Evolutionary conservation across 257 asterid species (phyloP).

Genomic region (Solanum sitiens): DNA sequence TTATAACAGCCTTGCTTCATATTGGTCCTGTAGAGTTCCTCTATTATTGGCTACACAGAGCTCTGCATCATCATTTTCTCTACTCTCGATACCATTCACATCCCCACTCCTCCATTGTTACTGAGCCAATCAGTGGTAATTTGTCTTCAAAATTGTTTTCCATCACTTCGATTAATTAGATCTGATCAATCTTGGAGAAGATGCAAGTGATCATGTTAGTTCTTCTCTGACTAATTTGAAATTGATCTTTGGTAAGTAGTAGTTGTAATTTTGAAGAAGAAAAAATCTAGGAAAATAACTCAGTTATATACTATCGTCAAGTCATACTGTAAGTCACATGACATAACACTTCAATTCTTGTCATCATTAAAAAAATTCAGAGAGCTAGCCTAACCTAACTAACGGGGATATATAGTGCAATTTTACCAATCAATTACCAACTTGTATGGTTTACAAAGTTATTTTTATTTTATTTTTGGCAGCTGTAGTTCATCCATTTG

Average conservation of each 20-base stretch:
- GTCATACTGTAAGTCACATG: not conserved
- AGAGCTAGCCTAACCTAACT: not conserved
- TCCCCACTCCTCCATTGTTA: conserved; percentile 74
- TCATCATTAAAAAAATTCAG: not conserved
- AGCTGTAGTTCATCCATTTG: conserved; percentile 94
- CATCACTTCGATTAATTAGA: too few relatives aligned
- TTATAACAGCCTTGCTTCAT: conserved; percentile 32
- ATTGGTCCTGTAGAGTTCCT: conserved; percentile 60
- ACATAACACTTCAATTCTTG: not conserved
- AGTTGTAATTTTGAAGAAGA: not conserved
- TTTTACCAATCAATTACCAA: not conserved
- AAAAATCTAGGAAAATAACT: not conserved
- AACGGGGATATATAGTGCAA: not conserved
- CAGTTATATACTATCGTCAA: not conserved
- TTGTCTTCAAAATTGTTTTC: too few relatives aligned
- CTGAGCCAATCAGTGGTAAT: conserved; percentile 66
- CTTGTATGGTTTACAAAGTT: not conserved
- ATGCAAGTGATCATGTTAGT: not conserved
- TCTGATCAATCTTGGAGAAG: not conserved
- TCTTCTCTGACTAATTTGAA: not conserved
- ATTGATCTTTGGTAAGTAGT: not conserved
- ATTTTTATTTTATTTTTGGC: conserved; percentile 6
- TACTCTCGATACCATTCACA: conserved; percentile 81
- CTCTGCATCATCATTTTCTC: conserved; percentile 69
- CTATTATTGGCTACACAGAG: conserved; percentile 76